These are phyloP conservation scores for Gossypium armourianum DNA, from an alignment of 441 rosid genomes.

Conservation along the genomic window DNA sequence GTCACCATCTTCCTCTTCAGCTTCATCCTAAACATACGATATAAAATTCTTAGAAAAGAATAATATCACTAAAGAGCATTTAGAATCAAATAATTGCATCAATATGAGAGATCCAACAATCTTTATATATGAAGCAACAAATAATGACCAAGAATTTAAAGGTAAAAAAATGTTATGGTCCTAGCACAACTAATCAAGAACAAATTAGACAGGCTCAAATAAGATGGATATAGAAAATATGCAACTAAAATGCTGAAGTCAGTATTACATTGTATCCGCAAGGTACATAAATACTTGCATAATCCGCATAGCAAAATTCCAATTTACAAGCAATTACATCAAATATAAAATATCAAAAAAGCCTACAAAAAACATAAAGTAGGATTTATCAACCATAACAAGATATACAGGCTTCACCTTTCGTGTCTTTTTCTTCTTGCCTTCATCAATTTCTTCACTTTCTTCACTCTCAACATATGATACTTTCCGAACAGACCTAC, in stretches of 20 bases:
- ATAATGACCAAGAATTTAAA: not conserved
- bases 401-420: conserved; percentile 43
- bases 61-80: not conserved
- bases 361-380: not conserved
- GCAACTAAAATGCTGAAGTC: not conserved
- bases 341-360: not conserved
- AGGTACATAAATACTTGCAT: not conserved
- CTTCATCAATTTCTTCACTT: conserved; percentile 86
- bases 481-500: conserved; percentile 82
- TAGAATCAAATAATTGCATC: not conserved
- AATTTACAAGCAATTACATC: not conserved
- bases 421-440: conserved; percentile 50
- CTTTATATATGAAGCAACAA: not conserved
- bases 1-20: conserved; percentile 90
- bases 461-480: conserved; percentile 98
- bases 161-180: not conserved
- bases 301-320: not conserved
- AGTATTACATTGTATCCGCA: not conserved
- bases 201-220: not conserved
- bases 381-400: not conserved
- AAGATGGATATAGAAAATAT: not conserved
- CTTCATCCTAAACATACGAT: conserved; percentile 53
- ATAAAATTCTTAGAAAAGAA: not conserved
- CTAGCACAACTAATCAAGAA: not conserved
- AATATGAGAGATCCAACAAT: not conserved